Evolutionary conservation across 164 flowering plant species (phyloP), one percentile per base, ranked within the genome.

Genomic region (Liquidambar formosana): DNA sequence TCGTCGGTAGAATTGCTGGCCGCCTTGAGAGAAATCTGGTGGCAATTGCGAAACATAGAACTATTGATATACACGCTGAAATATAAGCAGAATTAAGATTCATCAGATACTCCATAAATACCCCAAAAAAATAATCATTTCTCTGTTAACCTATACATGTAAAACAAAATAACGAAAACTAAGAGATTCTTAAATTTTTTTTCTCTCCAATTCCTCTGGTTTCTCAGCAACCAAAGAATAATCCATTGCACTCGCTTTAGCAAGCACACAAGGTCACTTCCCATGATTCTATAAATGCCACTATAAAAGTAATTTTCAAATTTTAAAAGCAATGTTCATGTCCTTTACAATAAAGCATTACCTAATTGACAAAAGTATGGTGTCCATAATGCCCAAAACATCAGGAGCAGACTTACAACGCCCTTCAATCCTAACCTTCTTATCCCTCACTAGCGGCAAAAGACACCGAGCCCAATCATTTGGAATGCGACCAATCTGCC

Each of bases 391-490:
- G 47, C 91, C 73, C 79, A 96, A 78, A 15, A 81, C 79, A 63
- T 82, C 85, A 46, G 97, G 95, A 77, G 90, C 85, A 73, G 61
- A 85, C 76, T 86, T 92, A 72, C 92, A 91, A 43, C 25, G 63
- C 0, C 96, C 99, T 71, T 90, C 83, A 61, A 92, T 80, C 69
- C 68, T 78, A 48, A 92, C 77, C 81, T 96, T 96, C 69, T 79
- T 83, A 57, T 87, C 95, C 64, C 85, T 88, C 76, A 96, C 94
- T 33, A 96, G 88, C 0, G 96, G 98, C 78, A 92, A 57, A 22
- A 96, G 85, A 71, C 95, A 86, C 64, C 99, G 84, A 16, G 94
- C 90, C 99, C 99, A 96, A 68, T 96, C 98, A 76, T 91, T 91
- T 0, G 99, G 98, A 68, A 96, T 93, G 41, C 99, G 85, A 61